A percentile compares a stretch with the other conserved stretches of the same genome.
phyloP scores from a whole-genome alignment of 2,329 filamentous ascomycete genomes.

The Fusarium redolens region DNA sequence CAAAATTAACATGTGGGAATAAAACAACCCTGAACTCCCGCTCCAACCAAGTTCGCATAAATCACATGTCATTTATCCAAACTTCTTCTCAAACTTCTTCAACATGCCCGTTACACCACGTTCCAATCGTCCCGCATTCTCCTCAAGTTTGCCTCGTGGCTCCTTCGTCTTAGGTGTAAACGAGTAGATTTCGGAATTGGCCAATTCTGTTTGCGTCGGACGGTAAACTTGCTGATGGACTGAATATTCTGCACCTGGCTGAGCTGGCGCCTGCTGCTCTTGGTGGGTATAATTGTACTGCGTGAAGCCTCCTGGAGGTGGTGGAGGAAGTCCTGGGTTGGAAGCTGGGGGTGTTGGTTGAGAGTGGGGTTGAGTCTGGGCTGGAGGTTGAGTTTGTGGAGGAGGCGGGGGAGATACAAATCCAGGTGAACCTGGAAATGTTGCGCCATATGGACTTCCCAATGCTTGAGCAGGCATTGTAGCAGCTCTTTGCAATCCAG shows the following conservation, averaged over 20 bases:
- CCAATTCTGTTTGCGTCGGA: slow-evolving; percentile 71
- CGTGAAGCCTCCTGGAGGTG: slow-evolving; percentile 66
- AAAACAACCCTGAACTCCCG: slow-evolving; percentile 26
- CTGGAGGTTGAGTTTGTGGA: slow-evolving; percentile 47
- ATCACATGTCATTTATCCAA: slow-evolving; percentile 55
- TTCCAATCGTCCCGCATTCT: slow-evolving; percentile 74
- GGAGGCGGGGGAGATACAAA: slow-evolving; percentile 52
- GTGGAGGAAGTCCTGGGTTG: slow-evolving; percentile 52
- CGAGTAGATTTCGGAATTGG: slow-evolving; percentile 48
- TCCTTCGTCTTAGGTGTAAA: slow-evolving; percentile 58
- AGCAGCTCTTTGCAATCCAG: slow-evolving; percentile 58
- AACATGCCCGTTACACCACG: slow-evolving; percentile 77
- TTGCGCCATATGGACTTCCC: slow-evolving; percentile 57
- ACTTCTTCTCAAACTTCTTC: slow-evolving; percentile 84
- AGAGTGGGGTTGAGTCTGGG: slow-evolving; percentile 44
- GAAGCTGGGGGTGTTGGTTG: slow-evolving; percentile 50
- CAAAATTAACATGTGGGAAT: slow-evolving; percentile 18
- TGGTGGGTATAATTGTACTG: slow-evolving; percentile 61
- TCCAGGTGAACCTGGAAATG: slow-evolving; percentile 59
- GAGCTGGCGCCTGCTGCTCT: slow-evolving; percentile 33
- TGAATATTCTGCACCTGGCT: slow-evolving; percentile 59
- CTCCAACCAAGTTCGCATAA: slow-evolving; percentile 3
- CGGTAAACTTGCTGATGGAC: slow-evolving; percentile 77
- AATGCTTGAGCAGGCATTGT: slow-evolving; percentile 63
- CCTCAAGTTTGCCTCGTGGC: slow-evolving; percentile 67